Conservation (phyloP, 169 alveolate genomes). For the Cryptosporidium andersoni region DNA sequence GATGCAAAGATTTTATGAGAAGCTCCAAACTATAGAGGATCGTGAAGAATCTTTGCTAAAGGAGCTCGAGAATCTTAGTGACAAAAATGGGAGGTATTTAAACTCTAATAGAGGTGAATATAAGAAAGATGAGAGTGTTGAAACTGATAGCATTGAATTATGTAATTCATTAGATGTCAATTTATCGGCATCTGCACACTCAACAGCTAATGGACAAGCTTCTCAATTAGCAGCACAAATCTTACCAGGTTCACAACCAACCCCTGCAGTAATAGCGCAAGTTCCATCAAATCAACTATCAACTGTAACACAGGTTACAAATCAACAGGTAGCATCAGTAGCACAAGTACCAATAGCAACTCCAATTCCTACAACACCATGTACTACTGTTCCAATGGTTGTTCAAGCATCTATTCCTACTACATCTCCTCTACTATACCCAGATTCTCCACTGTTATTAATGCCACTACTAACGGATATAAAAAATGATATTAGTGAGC, state of each 20-base stretch:
- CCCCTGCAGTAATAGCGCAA: no score
- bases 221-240: not conserved
- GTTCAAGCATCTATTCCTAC: conserved; percentile 37
- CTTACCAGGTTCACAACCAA: not conserved
- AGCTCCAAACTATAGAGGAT: conserved; percentile 44
- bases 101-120: no score
- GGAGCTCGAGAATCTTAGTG: conserved; percentile 46
- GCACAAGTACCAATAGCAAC: not conserved
- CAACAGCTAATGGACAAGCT: not conserved
- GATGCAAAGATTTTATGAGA: conserved; percentile 51
- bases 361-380: not conserved
- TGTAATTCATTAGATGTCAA: not conserved
- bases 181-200: not conserved
- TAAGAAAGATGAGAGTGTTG: no score
- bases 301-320: not conserved
- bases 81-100: not conserved
- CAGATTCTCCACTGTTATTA: conserved; percentile 63
- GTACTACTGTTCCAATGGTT: not conserved
- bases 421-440: conserved; percentile 45
- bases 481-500: conserved; percentile 43
- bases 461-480: conserved; percentile 68
- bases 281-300: no score
- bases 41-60: conserved; percentile 41
- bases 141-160: no score
- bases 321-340: not conserved